phyloP scores from a whole-genome alignment of 257 asterid genomes.

The Solanum sejunctum region DNA sequence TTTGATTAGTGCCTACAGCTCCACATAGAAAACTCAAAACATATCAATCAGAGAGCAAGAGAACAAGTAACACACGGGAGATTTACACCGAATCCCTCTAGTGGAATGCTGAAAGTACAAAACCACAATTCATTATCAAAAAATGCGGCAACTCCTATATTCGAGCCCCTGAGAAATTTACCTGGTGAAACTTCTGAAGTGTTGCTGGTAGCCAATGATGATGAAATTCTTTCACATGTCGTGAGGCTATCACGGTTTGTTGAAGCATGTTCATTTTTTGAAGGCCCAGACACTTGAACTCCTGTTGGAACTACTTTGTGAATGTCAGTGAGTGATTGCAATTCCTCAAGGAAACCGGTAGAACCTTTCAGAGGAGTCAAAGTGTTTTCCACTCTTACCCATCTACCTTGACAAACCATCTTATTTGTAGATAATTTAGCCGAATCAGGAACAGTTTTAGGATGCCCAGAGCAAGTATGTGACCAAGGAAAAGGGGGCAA shows the following conservation, averaged over 20 bases:
- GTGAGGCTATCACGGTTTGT: not conserved
- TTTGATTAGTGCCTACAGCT: not conserved
- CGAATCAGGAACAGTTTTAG: conserved; percentile 58
- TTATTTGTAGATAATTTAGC: conserved; percentile 47
- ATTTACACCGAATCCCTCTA: not conserved
- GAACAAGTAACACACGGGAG: not conserved
- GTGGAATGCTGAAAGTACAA: not conserved
- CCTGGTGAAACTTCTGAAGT: conserved; percentile 47
- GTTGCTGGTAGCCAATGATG: conserved; percentile 34
- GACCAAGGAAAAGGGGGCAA: conserved; percentile 96
- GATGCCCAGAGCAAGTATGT: conserved; percentile 50
- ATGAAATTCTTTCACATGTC: conserved; percentile 19
- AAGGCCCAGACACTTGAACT: conserved; percentile 10
- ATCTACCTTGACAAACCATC: conserved; percentile 64
- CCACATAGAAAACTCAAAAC: not conserved
- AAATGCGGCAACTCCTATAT: not conserved
- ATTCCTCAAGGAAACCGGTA: conserved; percentile 32
- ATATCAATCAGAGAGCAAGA: not conserved
- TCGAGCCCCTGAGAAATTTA: conserved; percentile 16
- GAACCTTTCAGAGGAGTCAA: conserved; percentile 28
- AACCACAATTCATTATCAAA: not conserved
- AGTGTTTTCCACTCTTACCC: conserved; percentile 56
- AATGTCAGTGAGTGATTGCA: conserved; percentile 55
- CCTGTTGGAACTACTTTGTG: conserved; percentile 56
- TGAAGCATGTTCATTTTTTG: conserved; percentile 20